These are phyloP conservation scores for Neurospora tetraspora DNA, from an alignment of 495 filamentous ascomycete genomes.

Conservation along the genomic window DNA sequence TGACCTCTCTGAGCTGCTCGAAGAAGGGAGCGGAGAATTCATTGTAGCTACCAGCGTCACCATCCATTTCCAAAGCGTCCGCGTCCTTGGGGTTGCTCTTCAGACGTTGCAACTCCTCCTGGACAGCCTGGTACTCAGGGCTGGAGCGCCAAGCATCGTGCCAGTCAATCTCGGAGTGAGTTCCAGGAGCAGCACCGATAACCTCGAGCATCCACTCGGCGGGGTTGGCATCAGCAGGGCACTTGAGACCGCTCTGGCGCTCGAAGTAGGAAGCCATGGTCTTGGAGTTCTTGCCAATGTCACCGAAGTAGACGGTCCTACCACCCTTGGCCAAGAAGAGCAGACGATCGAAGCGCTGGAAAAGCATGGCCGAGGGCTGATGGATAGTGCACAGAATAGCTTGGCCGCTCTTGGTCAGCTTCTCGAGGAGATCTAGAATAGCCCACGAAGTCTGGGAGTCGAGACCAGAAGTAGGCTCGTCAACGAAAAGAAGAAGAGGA, in stretches of 20 bases:
- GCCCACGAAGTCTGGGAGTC: constrained; percentile 84
- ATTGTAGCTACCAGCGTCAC: constrained; percentile 30
- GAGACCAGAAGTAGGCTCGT: constrained; percentile 79
- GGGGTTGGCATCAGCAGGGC: constrained; percentile 70
- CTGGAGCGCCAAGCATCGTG: constrained; percentile 67
- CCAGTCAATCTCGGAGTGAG: constrained; percentile 70
- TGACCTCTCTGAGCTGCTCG: constrained; percentile 44
- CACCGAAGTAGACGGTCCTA: constrained; percentile 82
- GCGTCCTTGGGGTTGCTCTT: constrained; percentile 48
- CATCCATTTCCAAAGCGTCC: constrained; percentile 18
- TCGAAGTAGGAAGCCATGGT: constrained; percentile 73
- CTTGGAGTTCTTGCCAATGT: constrained; percentile 71
- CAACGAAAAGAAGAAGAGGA: constrained; percentile 79
- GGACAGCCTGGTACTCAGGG: constrained; percentile 56
- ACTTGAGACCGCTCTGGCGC: constrained; percentile 61
- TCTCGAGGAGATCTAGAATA: constrained; percentile 67
- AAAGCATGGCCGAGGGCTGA: constrained; percentile 82
- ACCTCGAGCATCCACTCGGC: constrained; percentile 97
- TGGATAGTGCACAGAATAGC: constrained; percentile 90
- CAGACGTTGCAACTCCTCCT: constrained; percentile 58
- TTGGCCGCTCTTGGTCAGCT: constrained; percentile 74
- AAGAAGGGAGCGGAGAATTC: constrained; percentile 49
- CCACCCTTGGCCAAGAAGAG: constrained; percentile 77
- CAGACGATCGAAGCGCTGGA: constrained; percentile 83
- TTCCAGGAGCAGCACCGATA: constrained; percentile 85